Evolutionary conservation across 192 early-diverging fungal genomes (phyloP).

Genomic region (Backusella sp.): DNA sequence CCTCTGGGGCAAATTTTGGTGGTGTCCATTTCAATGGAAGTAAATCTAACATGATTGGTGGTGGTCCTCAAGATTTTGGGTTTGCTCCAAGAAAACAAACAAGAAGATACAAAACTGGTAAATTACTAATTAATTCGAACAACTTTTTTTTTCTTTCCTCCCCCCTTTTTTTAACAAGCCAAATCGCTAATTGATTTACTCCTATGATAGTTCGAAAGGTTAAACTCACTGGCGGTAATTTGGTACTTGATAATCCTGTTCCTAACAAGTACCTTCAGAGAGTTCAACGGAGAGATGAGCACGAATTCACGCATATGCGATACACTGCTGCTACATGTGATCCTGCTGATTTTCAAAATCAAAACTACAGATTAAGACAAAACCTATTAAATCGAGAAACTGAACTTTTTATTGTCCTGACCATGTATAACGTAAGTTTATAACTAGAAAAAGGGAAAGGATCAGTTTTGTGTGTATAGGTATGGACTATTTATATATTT

Average conservation of each 20-base stretch:
- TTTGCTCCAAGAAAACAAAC: constrained; percentile 38
- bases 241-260: constrained; percentile 70
- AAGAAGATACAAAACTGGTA: constrained; percentile 47
- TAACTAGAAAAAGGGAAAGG: not conserved
- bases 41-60: constrained; percentile 10
- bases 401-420: constrained; percentile 70
- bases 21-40: not conserved
- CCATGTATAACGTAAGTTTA: constrained; percentile 68
- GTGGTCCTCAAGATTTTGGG: constrained; percentile 10
- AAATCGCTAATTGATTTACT: constrained; percentile 1
- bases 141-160: not conserved
- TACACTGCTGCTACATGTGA: constrained; percentile 74
- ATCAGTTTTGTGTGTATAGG: not conserved
- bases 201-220: constrained; percentile 39
- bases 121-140: constrained; percentile 3
- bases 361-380: constrained; percentile 61
- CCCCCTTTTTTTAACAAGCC: not conserved
- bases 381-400: constrained; percentile 54
- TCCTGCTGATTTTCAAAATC: constrained; percentile 59
- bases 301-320: constrained; percentile 74
- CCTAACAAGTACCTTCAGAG: constrained; percentile 56
- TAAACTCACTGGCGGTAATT: constrained; percentile 67
- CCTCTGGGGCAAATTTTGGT: not conserved
- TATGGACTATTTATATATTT: constrained; percentile 2
- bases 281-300: constrained; percentile 46